Evolutionary conservation across 2,329 filamentous ascomycete genomes (phyloP).

Genomic region (Diaporthe citriasiana): DNA sequence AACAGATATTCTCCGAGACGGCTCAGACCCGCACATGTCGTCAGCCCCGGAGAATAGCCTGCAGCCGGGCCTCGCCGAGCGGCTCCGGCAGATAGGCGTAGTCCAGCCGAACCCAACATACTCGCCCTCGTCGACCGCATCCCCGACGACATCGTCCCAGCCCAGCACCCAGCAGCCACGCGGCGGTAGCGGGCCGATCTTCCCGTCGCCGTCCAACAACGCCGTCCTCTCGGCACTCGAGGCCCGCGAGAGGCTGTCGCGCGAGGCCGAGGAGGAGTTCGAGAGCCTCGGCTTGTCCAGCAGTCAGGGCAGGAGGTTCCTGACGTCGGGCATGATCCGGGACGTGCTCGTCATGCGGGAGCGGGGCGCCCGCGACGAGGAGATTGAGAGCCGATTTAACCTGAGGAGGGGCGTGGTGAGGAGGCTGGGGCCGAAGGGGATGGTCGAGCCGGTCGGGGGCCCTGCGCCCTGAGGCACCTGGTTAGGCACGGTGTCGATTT

Average conservation of each 20-base stretch:
- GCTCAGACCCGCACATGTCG: conserved; percentile 57
- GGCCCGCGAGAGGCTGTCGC: conserved; percentile 61
- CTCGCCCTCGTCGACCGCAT: conserved; percentile 65
- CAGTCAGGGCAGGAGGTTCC: conserved; percentile 58
- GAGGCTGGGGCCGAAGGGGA: conserved; percentile 58
- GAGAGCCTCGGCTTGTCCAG: conserved; percentile 54
- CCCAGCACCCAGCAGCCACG: conserved; percentile 16
- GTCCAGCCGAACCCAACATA: conserved; percentile 68
- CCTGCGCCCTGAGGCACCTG: conserved; percentile 12
- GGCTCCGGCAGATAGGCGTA: conserved; percentile 68
- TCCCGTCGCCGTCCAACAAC: conserved; percentile 55
- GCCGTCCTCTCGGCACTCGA: conserved; percentile 64
- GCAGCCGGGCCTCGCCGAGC: conserved; percentile 62
- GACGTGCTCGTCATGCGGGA: conserved; percentile 62
- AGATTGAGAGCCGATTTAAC: conserved; percentile 62
- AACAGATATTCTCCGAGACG: conserved; percentile 58
- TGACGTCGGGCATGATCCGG: conserved; percentile 62
- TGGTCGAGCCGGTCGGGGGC: conserved; percentile 56
- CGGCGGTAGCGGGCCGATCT: conserved; percentile 44
- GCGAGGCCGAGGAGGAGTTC: conserved; percentile 60
- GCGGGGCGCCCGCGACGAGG: conserved; percentile 53
- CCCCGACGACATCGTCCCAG: conserved; percentile 37
- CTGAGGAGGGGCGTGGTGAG: conserved; percentile 61
- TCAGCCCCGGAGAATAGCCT: conserved; percentile 46
- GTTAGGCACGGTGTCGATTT: no score